phyloP scores from a whole-genome alignment of 352 stramenopile genomes.

The Peronosclerospora sorghi region DNA sequence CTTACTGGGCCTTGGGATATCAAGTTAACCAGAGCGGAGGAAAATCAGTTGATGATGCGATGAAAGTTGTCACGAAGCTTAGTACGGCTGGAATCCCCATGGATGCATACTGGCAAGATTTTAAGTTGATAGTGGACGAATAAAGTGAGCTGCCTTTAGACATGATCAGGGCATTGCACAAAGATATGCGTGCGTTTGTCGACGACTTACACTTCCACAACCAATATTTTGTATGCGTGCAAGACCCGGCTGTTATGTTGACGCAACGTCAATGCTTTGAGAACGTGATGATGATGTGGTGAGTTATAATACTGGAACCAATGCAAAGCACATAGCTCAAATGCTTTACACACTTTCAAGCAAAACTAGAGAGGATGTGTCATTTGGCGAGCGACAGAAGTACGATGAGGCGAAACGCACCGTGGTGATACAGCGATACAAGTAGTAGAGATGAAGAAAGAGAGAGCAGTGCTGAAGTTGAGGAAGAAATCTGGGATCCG shows the following conservation, averaged over 20 bases:
- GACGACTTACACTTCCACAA: constrained; percentile 73
- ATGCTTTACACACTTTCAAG: not conserved
- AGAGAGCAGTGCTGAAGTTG: not conserved
- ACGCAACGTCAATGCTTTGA: constrained; percentile 6
- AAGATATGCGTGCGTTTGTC: constrained; percentile 41
- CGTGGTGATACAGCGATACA: not conserved
- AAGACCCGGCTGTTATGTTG: constrained; percentile 48
- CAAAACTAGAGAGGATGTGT: not conserved
- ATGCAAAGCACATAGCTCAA: not conserved
- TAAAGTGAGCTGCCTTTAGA: constrained; percentile 50
- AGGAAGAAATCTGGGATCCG: constrained; percentile 13
- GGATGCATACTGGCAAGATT: constrained; percentile 72
- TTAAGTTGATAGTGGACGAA: constrained; percentile 33
- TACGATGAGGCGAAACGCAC: not conserved
- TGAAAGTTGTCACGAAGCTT: constrained; percentile 20
- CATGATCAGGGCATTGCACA: constrained; percentile 30
- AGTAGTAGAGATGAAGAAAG: not conserved
- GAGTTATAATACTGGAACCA: constrained; percentile 2
- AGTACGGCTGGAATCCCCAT: constrained; percentile 44
- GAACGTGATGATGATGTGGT: not conserved
- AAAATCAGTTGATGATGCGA: constrained; percentile 12
- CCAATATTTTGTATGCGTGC: constrained; percentile 64
- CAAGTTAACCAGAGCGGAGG: constrained; percentile 45
- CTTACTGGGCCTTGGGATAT: constrained; percentile 82
- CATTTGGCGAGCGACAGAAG: not conserved